Conservation (phyloP, 495 filamentous ascomycete species). For the Achaetomiella virescens region DNA sequence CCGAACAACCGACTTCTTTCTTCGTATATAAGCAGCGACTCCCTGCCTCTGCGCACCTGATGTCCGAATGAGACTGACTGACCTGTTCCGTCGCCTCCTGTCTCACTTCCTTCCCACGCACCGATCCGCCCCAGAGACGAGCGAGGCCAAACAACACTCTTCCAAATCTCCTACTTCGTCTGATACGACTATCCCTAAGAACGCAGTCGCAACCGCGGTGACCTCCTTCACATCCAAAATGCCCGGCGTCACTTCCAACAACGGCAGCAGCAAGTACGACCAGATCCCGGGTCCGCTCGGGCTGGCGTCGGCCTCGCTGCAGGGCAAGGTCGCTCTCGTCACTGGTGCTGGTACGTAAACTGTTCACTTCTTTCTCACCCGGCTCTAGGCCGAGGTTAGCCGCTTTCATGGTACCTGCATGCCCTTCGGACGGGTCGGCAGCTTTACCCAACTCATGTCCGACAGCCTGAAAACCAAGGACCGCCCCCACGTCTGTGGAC, state of each 20-base stretch:
- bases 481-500: conserved; percentile 7
- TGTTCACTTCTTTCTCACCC: neutral
- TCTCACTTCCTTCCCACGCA: conserved; percentile 20
- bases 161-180: conserved; percentile 8
- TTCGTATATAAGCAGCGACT: neutral
- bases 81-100: conserved; percentile 24
- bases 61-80: conserved; percentile 19
- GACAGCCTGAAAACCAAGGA: conserved; percentile 18
- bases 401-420: neutral
- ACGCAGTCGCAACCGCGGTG: neutral
- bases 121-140: conserved; percentile 17
- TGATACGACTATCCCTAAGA: conserved; percentile 12
- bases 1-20: neutral
- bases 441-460: conserved; percentile 33
- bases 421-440: conserved; percentile 14
- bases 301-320: conserved; percentile 41
- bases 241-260: conserved; percentile 29
- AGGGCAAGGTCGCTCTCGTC: conserved; percentile 47
- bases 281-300: conserved; percentile 45
- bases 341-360: conserved; percentile 40
- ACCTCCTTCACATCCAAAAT: conserved; percentile 25
- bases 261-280: conserved; percentile 33
- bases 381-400: neutral
- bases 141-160: conserved; percentile 11
- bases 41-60: neutral